Evolutionary conservation across 306 rosid genomes (phyloP).

Genomic region (Quercus suber): DNA sequence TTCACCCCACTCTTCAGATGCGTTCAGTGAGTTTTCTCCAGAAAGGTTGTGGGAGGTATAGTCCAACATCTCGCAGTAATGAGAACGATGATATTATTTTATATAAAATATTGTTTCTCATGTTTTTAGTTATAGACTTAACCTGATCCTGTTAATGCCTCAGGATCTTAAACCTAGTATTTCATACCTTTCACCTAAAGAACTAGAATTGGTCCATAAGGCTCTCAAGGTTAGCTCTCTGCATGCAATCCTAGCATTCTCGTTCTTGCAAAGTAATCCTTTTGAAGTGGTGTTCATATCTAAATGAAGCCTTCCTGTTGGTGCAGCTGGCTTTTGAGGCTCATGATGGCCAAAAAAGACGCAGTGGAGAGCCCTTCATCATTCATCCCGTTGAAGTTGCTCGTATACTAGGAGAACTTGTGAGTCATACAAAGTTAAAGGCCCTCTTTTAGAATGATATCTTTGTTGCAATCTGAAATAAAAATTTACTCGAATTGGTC

Average conservation of each 20-base stretch:
- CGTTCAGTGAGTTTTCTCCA: constrained; percentile 57
- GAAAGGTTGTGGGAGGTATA: constrained; percentile 96
- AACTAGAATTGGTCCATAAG: constrained; percentile 75
- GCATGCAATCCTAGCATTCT: constrained; percentile 21
- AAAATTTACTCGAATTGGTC: constrained; percentile 18
- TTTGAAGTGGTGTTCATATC: constrained; percentile 14
- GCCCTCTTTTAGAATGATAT: constrained; percentile 3
- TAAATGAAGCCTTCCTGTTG: constrained; percentile 18
- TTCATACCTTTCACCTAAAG: constrained; percentile 76
- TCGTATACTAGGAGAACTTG: constrained; percentile 91
- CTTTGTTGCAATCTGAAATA: constrained; percentile 19
- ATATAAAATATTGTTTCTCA: constrained; percentile 15
- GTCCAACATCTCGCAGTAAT: constrained; percentile 18
- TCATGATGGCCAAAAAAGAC: constrained; percentile 97
- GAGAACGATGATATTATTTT: constrained; percentile 25
- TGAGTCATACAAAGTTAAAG: constrained; percentile 43
- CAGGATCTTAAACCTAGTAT: constrained; percentile 90
- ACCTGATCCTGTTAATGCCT: constrained; percentile 26
- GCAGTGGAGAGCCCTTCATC: constrained; percentile 99
- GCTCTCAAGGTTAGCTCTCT: constrained; percentile 78
- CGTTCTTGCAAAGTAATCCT: constrained; percentile 22
- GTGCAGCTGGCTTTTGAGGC: constrained; percentile 92
- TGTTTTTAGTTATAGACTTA: constrained; percentile 18
- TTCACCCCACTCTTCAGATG: constrained; percentile 46
- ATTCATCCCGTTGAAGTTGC: constrained; percentile 99